phyloP scores from a whole-genome alignment of 257 asterid species.

The Avicennia marina region DNA sequence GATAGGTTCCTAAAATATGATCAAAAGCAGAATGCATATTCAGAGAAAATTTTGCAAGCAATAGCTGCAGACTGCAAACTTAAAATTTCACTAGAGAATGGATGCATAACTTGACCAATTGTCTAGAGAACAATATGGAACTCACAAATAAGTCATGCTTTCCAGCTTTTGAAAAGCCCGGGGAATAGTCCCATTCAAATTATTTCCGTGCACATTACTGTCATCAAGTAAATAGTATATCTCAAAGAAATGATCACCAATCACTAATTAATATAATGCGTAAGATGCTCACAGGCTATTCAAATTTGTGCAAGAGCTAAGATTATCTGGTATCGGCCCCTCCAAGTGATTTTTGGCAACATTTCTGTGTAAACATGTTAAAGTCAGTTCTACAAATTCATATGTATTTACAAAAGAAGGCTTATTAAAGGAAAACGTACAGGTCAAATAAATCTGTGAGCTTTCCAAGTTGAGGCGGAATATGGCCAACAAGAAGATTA shows the following conservation, averaged over 20 bases:
- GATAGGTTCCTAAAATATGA: slow-evolving; percentile 93
- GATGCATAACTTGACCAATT: too few species aligned
- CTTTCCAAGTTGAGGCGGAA: slow-evolving; percentile 89
- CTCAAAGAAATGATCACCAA: background rate
- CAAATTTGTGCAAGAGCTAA: slow-evolving; percentile 88
- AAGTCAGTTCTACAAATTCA: too few species aligned
- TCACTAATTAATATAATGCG: background rate
- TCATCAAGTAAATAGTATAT: background rate
- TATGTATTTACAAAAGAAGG: too few species aligned
- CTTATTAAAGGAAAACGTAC: slow-evolving; percentile 28
- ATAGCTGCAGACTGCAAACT: too few species aligned
- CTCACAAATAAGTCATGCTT: slow-evolving; percentile 95
- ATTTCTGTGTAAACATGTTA: slow-evolving; percentile 53
- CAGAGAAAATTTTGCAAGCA: too few species aligned
- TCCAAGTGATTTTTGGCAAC: slow-evolving; percentile 78
- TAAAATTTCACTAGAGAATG: too few species aligned
- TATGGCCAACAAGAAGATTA: slow-evolving; percentile 64
- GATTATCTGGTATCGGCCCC: slow-evolving; percentile 81
- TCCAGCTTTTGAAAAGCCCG: slow-evolving; percentile 73
- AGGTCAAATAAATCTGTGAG: slow-evolving; percentile 85
- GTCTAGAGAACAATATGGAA: slow-evolving; percentile 18
- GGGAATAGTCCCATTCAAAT: slow-evolving; percentile 76
- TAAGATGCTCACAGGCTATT: slow-evolving; percentile 79
- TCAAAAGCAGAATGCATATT: too few species aligned
- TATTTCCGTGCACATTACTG: slow-evolving; percentile 85